phyloP scores from a whole-genome alignment of 2,329 filamentous ascomycete species.

The Sporothrix humicola region DNA sequence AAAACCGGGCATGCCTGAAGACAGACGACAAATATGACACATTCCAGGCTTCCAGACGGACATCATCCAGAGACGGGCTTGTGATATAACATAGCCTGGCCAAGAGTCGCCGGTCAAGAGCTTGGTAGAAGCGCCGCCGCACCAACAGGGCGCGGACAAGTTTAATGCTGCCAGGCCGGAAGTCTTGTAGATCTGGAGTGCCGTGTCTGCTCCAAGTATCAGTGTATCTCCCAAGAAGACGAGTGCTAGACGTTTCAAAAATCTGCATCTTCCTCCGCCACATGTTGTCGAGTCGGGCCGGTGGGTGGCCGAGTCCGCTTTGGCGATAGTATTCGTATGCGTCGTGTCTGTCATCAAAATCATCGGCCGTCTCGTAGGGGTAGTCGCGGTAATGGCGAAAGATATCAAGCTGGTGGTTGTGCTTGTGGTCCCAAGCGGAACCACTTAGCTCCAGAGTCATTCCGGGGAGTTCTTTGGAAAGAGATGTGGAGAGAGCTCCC shows the following conservation, averaged over 20 bases:
- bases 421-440: background rate
- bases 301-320: background rate
- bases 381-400: slow-evolving; percentile 7
- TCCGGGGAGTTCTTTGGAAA: background rate
- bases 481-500: too few relatives aligned
- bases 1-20: too few relatives aligned
- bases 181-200: too few relatives aligned
- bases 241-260: too few relatives aligned
- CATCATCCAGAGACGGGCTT: background rate
- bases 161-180: too few relatives aligned
- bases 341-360: background rate
- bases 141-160: background rate
- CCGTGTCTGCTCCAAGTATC: too few relatives aligned
- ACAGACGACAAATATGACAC: too few relatives aligned
- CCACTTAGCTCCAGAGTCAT: background rate
- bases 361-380: background rate
- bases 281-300: background rate
- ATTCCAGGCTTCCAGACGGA: background rate
- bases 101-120: background rate
- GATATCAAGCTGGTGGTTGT: background rate
- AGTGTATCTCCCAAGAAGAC: too few relatives aligned
- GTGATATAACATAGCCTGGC: too few relatives aligned
- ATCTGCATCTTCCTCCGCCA: too few relatives aligned
- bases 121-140: background rate
- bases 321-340: background rate